These are phyloP conservation scores for Bipolaris bicolor DNA, from an alignment of 2,329 filamentous ascomycete species.

Conservation along the genomic window DNA sequence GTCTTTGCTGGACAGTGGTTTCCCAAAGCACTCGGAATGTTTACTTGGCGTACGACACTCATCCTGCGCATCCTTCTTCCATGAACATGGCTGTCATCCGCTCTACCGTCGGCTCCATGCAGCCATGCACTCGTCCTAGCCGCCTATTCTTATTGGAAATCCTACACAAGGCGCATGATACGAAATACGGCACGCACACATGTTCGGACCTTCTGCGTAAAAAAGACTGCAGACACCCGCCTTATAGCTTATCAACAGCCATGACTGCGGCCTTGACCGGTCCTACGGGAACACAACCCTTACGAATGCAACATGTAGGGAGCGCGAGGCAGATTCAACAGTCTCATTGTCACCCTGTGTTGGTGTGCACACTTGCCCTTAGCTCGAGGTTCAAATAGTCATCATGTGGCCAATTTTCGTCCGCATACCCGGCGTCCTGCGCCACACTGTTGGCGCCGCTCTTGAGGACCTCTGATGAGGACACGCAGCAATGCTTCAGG, in stretches of 20 bases:
- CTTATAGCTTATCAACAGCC: slow-evolving; percentile 4
- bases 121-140: not conserved
- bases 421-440: slow-evolving; percentile 24
- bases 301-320: slow-evolving; percentile 1
- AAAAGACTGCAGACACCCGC: not conserved
- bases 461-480: slow-evolving; percentile 5
- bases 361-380: slow-evolving; percentile 7
- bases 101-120: not conserved
- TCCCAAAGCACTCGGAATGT: slow-evolving; percentile 2
- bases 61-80: not conserved
- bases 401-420: slow-evolving; percentile 26
- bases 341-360: not conserved
- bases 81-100: not conserved
- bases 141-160: not conserved
- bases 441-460: slow-evolving; percentile 20
- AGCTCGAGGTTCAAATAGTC: slow-evolving; percentile 21
- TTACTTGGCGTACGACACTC: slow-evolving; percentile 13
- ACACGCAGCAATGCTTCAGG: slow-evolving; percentile 6
- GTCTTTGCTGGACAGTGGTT: slow-evolving; percentile 3
- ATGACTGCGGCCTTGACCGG: slow-evolving; percentile 16
- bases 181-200: not conserved
- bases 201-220: slow-evolving; percentile 1
- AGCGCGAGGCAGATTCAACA: slow-evolving; percentile 16
- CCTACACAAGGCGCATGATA: not conserved
- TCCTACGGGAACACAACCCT: slow-evolving; percentile 3